Conservation (phyloP, 2,329 filamentous ascomycete genomes). For the Macrophomina tecta region DNA sequence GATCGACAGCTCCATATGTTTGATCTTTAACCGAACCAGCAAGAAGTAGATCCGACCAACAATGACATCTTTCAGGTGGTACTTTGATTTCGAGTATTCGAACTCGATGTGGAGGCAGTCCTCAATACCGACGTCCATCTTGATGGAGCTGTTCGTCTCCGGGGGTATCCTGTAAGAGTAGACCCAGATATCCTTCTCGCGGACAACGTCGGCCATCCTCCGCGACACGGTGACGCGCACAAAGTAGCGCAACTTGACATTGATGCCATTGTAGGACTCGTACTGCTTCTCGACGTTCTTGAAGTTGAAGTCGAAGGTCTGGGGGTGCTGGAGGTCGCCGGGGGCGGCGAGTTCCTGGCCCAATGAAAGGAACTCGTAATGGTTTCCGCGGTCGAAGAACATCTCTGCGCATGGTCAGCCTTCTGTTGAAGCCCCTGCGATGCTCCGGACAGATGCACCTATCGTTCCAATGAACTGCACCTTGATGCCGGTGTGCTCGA, state of each 20-base stretch:
- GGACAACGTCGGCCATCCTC: slow-evolving; percentile 96
- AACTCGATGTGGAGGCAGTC: slow-evolving; percentile 99
- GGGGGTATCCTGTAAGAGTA: slow-evolving; percentile 98
- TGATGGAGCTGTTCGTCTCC: slow-evolving; percentile 97
- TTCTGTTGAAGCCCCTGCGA: neutral
- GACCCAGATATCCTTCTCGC: slow-evolving; percentile 99
- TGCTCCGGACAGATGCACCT: slow-evolving; percentile 57
- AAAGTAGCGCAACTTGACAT: slow-evolving; percentile 98
- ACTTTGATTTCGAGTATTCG: slow-evolving; percentile 99
- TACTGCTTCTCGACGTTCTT: slow-evolving; percentile 99
- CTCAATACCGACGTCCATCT: slow-evolving; percentile 99
- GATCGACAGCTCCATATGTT: slow-evolving; percentile 99
- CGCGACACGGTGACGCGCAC: slow-evolving; percentile 94
- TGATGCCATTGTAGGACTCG: slow-evolving; percentile 99
- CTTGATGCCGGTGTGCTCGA: slow-evolving; percentile 99
- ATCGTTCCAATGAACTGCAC: slow-evolving; percentile 99
- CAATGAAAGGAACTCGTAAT: slow-evolving; percentile 97
- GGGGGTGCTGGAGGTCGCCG: slow-evolving; percentile 96
- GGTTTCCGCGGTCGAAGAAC: slow-evolving; percentile 99
- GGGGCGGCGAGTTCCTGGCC: slow-evolving; percentile 96
- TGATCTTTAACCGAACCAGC: slow-evolving; percentile 96
- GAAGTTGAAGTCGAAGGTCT: slow-evolving; percentile 99
- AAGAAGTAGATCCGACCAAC: slow-evolving; percentile 98
- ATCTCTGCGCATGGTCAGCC: slow-evolving; percentile 69
- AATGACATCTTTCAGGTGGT: slow-evolving; percentile 98